A percentile compares a stretch with the other conserved stretches of the same genome.
phyloP scores from a whole-genome alignment of 371 early-diverging fungal species.

The Apophysomyces elegans region DNA sequence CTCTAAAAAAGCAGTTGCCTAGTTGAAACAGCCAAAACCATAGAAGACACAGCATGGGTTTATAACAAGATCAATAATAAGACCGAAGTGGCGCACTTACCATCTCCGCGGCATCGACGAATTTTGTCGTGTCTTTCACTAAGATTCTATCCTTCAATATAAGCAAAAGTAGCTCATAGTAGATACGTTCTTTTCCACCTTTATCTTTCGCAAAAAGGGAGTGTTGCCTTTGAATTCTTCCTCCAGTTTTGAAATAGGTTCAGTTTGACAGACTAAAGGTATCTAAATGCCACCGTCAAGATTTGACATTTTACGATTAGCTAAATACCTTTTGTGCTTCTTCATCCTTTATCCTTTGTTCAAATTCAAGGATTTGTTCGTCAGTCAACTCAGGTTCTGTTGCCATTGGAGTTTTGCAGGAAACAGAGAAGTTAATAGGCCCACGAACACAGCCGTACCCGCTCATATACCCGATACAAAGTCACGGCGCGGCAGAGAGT shows the following conservation, averaged over 20 bases:
- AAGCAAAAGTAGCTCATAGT: background rate
- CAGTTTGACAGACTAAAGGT: constrained; percentile 61
- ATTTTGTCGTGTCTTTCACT: constrained; percentile 53
- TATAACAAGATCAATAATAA: background rate
- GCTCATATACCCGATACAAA: too few species aligned
- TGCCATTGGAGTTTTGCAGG: background rate
- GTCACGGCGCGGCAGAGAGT: too few species aligned
- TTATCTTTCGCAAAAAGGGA: constrained; percentile 60
- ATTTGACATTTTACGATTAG: background rate
- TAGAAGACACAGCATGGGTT: background rate
- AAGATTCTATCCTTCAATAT: constrained; percentile 49
- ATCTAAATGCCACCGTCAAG: constrained; percentile 24
- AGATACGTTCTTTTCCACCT: constrained; percentile 33
- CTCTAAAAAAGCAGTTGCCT: constrained; percentile 79
- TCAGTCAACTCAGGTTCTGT: constrained; percentile 53
- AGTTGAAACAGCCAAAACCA: constrained; percentile 2
- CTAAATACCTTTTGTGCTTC: constrained; percentile 55
- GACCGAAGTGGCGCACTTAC: constrained; percentile 31
- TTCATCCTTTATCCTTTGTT: constrained; percentile 67
- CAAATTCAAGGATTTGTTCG: constrained; percentile 67
- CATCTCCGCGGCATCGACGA: constrained; percentile 73
- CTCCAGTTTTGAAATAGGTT: constrained; percentile 50
- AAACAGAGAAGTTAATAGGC: background rate
- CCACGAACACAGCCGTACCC: too few species aligned
- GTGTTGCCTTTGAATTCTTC: constrained; percentile 64